Evolutionary conservation across 1,139 yeast species (phyloP).

Genomic region (Diutina scorzettiae): DNA sequence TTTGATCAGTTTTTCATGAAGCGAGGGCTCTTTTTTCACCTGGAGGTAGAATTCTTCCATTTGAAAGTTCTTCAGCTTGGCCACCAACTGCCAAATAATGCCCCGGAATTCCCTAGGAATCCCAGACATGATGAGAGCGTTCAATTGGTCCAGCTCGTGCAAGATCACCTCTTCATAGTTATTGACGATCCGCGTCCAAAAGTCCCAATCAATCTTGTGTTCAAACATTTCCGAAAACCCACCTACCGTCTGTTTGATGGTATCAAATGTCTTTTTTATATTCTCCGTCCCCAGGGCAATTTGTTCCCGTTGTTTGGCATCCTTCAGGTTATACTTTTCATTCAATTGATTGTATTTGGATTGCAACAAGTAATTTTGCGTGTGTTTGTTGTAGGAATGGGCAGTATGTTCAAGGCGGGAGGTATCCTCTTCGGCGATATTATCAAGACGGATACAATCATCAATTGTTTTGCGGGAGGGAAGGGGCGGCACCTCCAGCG

Average conservation of each 20-base stretch:
- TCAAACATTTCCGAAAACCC: slow-evolving; percentile 11
- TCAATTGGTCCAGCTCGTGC: slow-evolving; percentile 46
- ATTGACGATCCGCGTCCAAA: slow-evolving; percentile 75
- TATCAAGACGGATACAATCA: slow-evolving; percentile 19
- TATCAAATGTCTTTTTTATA: slow-evolving; percentile 51
- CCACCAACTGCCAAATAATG: slow-evolving; percentile 81
- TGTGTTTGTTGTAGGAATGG: slow-evolving; percentile 4
- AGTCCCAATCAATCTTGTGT: slow-evolving; percentile 57
- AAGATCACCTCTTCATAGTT: slow-evolving; percentile 60
- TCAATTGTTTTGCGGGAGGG: slow-evolving; percentile 20
- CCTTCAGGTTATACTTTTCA: slow-evolving; percentile 20
- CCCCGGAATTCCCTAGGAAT: slow-evolving; percentile 82
- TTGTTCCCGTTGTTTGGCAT: slow-evolving; percentile 29
- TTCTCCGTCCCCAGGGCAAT: slow-evolving; percentile 48
- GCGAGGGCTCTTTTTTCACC: slow-evolving; percentile 38
- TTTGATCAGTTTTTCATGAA: slow-evolving; percentile 66
- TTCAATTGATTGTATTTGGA: slow-evolving; percentile 23
- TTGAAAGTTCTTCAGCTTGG: slow-evolving; percentile 64
- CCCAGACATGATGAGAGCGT: slow-evolving; percentile 55
- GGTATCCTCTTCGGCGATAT: slow-evolving; percentile 12
- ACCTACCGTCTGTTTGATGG: slow-evolving; percentile 19
- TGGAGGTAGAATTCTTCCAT: slow-evolving; percentile 60
- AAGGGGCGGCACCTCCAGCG: background rate
- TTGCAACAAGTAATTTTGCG: slow-evolving; percentile 16
- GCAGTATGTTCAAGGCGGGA: background rate